Evolutionary conservation across 2,329 filamentous ascomycete genomes (phyloP), one percentile per base, ranked within the genome.

Genomic region (Scedosporium minutisporum): DNA sequence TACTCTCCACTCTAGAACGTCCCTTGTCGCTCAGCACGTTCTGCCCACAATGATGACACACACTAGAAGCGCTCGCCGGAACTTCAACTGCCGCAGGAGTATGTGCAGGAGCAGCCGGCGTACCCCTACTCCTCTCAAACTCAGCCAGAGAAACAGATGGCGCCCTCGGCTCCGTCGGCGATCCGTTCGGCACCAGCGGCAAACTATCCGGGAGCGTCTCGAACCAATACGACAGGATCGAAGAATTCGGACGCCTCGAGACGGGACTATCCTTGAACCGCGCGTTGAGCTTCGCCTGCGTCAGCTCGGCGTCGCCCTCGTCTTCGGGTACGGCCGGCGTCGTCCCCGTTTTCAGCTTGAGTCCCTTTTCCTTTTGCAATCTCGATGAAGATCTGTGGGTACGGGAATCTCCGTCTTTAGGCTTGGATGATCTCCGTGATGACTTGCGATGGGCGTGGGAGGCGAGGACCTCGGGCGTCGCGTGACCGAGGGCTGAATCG

Each of bases 171-270:
- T 41, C 27, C 7, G 48, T 25, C 9, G 48, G 60, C 18, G 46
- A 27, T 21, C 29, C 38, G 3, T n/a, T 18, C 10, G 60, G 27
- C 10, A 61, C 44, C 3, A n/a, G 23, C 44, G 38, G 42, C n/a
- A 61, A 57, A 14, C n/a, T 55, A 2, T n/a, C 23, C 21, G 61
- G 61, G 25, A 62, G 23, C 6, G 38, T 51, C 53, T 62, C 61
- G 12, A 62, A 42, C 61, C 61, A 62, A 41, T 58, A 21, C 55
- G 61, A 23, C n/a, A 62, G 61, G 1, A 62, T 25, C 16, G 61
- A 46, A 21, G 55, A 21, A 41, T 58, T 44, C 23, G 61, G 61
- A 41, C 33, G 9, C 25, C 38, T 29, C 9, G 53, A 14, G 4
- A 58, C 53, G n/a, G 61, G 61, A 16, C 53, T 57, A 44, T 61